Base-by-base conservation (phyloP, 2,329 filamentous ascomycete species). In the Fusarium sp. region DNA sequence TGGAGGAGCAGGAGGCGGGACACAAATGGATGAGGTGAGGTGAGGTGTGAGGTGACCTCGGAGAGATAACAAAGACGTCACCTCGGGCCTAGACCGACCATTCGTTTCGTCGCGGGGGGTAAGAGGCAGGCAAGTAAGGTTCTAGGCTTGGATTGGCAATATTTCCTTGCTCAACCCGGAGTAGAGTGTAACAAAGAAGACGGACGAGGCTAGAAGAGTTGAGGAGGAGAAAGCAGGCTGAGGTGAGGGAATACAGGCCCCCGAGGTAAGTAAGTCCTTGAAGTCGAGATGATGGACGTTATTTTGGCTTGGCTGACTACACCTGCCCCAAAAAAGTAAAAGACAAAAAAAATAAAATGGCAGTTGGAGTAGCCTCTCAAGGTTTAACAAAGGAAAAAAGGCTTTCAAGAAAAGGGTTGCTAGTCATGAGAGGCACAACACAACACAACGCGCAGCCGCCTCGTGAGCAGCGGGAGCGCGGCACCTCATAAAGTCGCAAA, bases 61-160 rank as follows among this genome's bases (percentile, higher is more conserved):
- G 72, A 73, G 66, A 73, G 74, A 75, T 74, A 74, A 70, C 72
- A 69, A 75, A 75, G 72, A 75, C 72, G 72, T 75, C 72, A 75
- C 72, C 62, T 68, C 50, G 58, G 72, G 66, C 64, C 72, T 60
- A 75, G 69, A 50, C 65, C 35, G 66, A 67, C 73, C 72, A 75
- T 70, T 35, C 66, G 72, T 60, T 59, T 63, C 50, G 33, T 62
- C 18, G 48, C 27, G 48, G 56, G 62, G 45, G 24, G 45, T 18
- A 24, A 24, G 31, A 31, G 39, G 41, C 29, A 31, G 39, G 41
- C 29, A 43, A 60, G 33, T 60, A 73, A 56, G 48, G 39, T 68
- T 58, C 37, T 66, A 50, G 22, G 50, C 24, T 27, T 20, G 39
- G 43, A 33, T 61, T 67, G 62, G 63, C 61, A 41, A 68, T 52